phyloP scores from a whole-genome alignment of 129 eudicot species.

The Logfia minima region DNA sequence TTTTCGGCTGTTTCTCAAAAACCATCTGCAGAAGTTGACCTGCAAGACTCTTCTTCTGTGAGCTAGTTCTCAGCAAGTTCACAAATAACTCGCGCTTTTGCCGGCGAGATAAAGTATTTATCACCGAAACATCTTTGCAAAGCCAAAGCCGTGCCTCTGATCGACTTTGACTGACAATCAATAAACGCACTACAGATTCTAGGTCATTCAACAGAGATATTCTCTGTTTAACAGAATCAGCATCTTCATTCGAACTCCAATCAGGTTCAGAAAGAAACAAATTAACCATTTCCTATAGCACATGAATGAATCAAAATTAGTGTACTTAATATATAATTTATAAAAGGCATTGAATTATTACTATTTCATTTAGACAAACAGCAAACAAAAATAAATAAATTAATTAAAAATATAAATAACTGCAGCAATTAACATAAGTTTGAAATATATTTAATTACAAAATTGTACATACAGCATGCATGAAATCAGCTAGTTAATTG shows the following conservation, averaged over 20 bases:
- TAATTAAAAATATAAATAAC: no score
- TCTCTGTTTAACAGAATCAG: constrained; percentile 38
- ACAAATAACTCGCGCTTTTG: constrained; percentile 57
- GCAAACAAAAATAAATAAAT: no score
- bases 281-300: constrained; percentile 41
- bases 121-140: constrained; percentile 65
- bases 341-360: not conserved
- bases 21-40: constrained; percentile 70
- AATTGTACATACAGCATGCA: no score
- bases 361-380: no score
- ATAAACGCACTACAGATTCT: constrained; percentile 48
- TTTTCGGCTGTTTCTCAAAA: constrained; percentile 65
- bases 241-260: constrained; percentile 41
- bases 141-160: constrained; percentile 97
- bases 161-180: constrained; percentile 65
- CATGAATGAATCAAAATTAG: not conserved
- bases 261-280: constrained; percentile 65
- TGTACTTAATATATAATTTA: not conserved
- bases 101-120: constrained; percentile 44
- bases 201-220: constrained; percentile 55
- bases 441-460: no score
- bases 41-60: constrained; percentile 54
- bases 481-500: no score
- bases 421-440: no score
- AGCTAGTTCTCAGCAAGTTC: constrained; percentile 60